Evolutionary conservation across 495 filamentous ascomycete genomes (phyloP).

Genomic region (Tetracladium marchalianum): DNA sequence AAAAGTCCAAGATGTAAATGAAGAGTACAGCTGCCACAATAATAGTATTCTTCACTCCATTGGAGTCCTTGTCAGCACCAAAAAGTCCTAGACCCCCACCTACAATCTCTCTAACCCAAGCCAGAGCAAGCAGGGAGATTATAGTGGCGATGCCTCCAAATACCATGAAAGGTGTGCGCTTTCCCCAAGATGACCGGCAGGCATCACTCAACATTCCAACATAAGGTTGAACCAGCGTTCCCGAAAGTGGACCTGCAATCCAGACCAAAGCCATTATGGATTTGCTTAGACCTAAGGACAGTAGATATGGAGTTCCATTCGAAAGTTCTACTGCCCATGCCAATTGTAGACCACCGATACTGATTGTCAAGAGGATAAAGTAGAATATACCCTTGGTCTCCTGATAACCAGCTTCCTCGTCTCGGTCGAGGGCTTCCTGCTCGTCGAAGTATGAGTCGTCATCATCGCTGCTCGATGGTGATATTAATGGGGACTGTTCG

Average conservation of each 20-base stretch:
- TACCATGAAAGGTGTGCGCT: slow-evolving; percentile 82
- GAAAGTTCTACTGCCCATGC: slow-evolving; percentile 92
- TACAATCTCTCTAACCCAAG: slow-evolving; percentile 76
- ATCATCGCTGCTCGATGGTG: slow-evolving; percentile 30
- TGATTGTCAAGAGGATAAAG: slow-evolving; percentile 71
- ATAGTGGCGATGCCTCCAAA: slow-evolving; percentile 64
- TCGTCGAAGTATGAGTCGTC: slow-evolving; percentile 30
- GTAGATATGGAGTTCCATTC: slow-evolving; percentile 61
- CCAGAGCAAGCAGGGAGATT: slow-evolving; percentile 60
- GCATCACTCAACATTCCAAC: slow-evolving; percentile 86
- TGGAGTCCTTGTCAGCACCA: slow-evolving; percentile 52
- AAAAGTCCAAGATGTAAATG: slow-evolving; percentile 80
- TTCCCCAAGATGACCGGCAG: slow-evolving; percentile 70
- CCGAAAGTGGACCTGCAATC: slow-evolving; percentile 85
- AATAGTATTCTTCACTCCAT: slow-evolving; percentile 45
- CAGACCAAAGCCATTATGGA: slow-evolving; percentile 87
- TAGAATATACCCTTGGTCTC: slow-evolving; percentile 72
- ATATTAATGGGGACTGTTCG: slow-evolving; percentile 52
- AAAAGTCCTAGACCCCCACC: slow-evolving; percentile 60
- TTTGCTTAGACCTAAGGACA: slow-evolving; percentile 83
- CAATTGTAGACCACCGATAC: slow-evolving; percentile 79
- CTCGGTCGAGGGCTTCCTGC: slow-evolving; percentile 23
- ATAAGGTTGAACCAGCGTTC: slow-evolving; percentile 85
- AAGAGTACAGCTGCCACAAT: slow-evolving; percentile 67
- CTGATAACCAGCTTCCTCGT: slow-evolving; percentile 32